A percentile compares a stretch with the other conserved stretches of the same genome.
These are phyloP conservation scores for Pseudotulostoma volvatum DNA, from an alignment of 495 filamentous ascomycete genomes.

Conservation along the genomic window DNA sequence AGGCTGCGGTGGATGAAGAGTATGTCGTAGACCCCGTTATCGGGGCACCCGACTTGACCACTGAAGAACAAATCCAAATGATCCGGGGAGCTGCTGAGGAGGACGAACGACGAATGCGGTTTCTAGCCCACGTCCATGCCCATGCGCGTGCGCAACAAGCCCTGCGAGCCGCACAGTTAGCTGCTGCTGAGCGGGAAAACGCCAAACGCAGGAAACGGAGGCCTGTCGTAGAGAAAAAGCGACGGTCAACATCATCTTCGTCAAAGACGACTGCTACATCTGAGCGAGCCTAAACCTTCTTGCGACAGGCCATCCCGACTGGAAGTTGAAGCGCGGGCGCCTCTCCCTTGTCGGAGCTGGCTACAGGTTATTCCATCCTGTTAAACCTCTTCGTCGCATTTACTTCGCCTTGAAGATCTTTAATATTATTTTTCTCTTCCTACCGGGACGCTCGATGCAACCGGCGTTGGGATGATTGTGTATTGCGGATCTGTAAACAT, in stretches of 20 bases:
- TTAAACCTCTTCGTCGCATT: neutral
- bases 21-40: constrained; percentile 9
- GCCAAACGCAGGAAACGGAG: constrained; percentile 17
- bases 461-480: too few species aligned
- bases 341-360: too few species aligned
- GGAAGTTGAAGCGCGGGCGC: neutral
- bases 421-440: neutral
- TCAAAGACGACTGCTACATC: neutral
- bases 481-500: too few species aligned
- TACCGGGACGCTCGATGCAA: too few species aligned
- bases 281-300: neutral
- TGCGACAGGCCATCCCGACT: neutral
- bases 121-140: constrained; percentile 30
- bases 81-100: constrained; percentile 24
- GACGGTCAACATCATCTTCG: constrained; percentile 10
- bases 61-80: constrained; percentile 28
- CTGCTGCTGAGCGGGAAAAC: constrained; percentile 15
- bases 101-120: constrained; percentile 25
- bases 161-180: constrained; percentile 21
- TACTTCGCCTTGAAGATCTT: neutral
- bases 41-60: constrained; percentile 15
- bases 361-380: neutral
- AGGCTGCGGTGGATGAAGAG: constrained; percentile 20
- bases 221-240: constrained; percentile 17
- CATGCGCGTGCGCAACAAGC: constrained; percentile 29